phyloP scores from a whole-genome alignment of 2,329 filamentous ascomycete genomes.

The Rugonectria rugulosa region DNA sequence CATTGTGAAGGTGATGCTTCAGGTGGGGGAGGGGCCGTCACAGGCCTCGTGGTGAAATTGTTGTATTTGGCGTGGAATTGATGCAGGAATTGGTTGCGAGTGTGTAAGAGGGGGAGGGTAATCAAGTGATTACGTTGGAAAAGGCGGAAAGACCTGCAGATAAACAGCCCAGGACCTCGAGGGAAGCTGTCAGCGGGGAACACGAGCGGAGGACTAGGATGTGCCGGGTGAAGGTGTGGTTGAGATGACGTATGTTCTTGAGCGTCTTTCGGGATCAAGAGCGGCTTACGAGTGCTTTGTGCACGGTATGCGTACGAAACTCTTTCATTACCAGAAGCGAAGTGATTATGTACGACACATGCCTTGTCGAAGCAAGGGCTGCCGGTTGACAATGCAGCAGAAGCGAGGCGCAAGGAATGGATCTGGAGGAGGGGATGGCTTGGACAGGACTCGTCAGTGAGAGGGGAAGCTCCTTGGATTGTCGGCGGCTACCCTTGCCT shows the following conservation, averaged over 20 bases:
- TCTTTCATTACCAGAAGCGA: too few relatives aligned
- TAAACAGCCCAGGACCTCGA: constrained; percentile 11
- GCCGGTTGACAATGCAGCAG: constrained; percentile 7
- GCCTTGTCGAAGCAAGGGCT: constrained; percentile 7
- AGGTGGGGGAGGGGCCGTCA: constrained; percentile 9
- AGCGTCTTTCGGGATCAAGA: not conserved
- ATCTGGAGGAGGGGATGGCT: not conserved
- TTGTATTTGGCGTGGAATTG: not conserved
- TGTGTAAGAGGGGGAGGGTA: constrained; percentile 4
- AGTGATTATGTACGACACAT: not conserved
- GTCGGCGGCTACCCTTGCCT: constrained; percentile 13
- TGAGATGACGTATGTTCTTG: constrained; percentile 24
- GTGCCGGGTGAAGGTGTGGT: constrained; percentile 15
- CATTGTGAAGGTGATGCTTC: constrained; percentile 38
- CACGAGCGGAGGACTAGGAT: constrained; percentile 15
- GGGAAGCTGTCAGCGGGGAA: constrained; percentile 23
- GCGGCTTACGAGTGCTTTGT: not conserved
- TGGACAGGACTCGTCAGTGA: not conserved
- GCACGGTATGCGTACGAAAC: too few relatives aligned
- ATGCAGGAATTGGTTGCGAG: constrained; percentile 1
- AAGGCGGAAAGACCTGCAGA: constrained; percentile 11
- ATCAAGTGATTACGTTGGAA: not conserved
- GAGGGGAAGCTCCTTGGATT: constrained; percentile 9
- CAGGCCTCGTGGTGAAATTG: constrained; percentile 3
- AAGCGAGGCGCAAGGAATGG: constrained; percentile 1